Base-by-base conservation (phyloP, 2,329 filamentous ascomycete genomes). In the Knufia petricola region DNA sequence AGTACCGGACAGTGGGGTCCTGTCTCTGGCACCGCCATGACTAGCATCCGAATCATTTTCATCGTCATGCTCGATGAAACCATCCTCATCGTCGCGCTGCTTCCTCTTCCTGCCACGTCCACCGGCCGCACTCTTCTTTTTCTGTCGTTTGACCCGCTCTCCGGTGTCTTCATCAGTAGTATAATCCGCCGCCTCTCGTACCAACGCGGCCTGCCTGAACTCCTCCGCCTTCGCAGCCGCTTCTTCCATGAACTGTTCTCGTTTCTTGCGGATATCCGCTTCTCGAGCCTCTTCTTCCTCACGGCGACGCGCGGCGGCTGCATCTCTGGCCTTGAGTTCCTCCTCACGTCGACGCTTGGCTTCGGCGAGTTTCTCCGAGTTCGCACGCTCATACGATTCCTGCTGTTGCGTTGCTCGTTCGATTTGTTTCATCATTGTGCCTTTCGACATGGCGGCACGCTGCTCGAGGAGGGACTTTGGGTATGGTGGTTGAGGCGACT, bases 391-490 rank as follows among this genome's bases (percentile, higher is more conserved):
- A 65, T 94, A 96, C 54, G 94, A 86, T 54, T 79, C 83, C 64
- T 98, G 92, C 57, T 79, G 84, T 55, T 87, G 82, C 41, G 90
- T 79, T 3, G 86, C 84, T 59, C 88, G 82, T 60, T 94, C 87
- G 10, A 98, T 78, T 65, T 98, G 90, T 60, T 87, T 88, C 55
- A 86, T 84, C 69, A 95, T 87, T 1, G 94, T 98, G 64, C 95
- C 95, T 52, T 85, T 82, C 55, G 87, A 89, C 92, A 98, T 98
- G 73, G 87, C 94, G 37, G 92, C 90, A 62, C 94, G 87, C 67
- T 94, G 87, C 65, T 96, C 90, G 30, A 98, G 79, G 58, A 95
- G 87, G 52, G 84, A 77, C 59, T 87, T 84, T 4, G 90, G 92
- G 66, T 95, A 98, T 0, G 92, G 94, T 3, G 92, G 79, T 52